Evolutionary conservation across 805 yeast genomes (phyloP), one percentile per base, ranked within the genome.

Genomic region (Lipomyces kockii): DNA sequence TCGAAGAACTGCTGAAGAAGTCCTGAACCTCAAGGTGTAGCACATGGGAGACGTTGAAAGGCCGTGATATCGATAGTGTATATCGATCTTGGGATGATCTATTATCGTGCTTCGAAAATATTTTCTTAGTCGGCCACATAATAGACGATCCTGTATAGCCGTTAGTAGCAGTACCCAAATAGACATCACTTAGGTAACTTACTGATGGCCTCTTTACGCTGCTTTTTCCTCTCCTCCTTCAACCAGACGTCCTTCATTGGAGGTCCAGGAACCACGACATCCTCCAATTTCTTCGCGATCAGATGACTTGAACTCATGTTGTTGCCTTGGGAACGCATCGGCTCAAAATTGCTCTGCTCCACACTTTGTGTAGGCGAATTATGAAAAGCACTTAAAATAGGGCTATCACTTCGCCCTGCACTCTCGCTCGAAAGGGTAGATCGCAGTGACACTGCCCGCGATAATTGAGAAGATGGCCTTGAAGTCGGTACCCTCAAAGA

Each of bases 231-330:
- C 56, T 68, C 69, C 20, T 66, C 64, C 37, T 43, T 61, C 27
- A 68, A 58, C 71, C 71, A 68, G 34, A 68, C 51, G 54, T 68
- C 70, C 14, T 43, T 54, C 70, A 68, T 66, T 0, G 71, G 71
- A 5, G 71, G 71, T 17, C 71, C 71, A 5, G 69, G 71, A 17
- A 62, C 62, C 6, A 56, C 67, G 22, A 63, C 66, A 49, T 66
- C 69, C 12, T 62, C 69, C 39, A 66, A 56, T 9, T 61, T 61
- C 32, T 56, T 54, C 6, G 64, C 67, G 51, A 63, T 57, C 7
- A 49, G 2, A 43, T 56, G 60, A 12, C 46, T 27, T 27, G 65
- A n/a, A 14, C 52, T 32, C n/a, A 56, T 5, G 49, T 17, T 43
- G 11, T 43, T 43, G 20, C 11, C 9, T 17, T n/a, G 20, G 20